Evolutionary conservation across 2,329 filamentous ascomycete genomes (phyloP).

Genomic region (Fusarium napiforme): DNA sequence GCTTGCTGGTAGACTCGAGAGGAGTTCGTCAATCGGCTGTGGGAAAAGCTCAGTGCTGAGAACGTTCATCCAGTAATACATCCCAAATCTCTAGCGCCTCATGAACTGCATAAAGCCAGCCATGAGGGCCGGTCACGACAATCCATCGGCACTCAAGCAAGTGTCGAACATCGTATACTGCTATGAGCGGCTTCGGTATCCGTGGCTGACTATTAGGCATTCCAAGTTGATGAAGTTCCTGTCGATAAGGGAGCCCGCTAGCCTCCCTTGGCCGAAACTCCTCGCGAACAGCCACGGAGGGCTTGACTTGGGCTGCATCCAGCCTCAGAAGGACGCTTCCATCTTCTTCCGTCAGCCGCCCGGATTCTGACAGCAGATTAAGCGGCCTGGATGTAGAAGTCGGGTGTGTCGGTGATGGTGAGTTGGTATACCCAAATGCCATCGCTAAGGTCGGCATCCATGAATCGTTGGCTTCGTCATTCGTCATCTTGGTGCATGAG

Average conservation of each 20-base stretch:
- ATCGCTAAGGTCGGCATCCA: fast-evolving
- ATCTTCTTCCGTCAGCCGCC: not conserved
- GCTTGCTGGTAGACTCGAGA: not conserved
- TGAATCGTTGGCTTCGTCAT: fast-evolving
- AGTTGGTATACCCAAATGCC: fast-evolving
- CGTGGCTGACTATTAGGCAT: not conserved
- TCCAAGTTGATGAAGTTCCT: fast-evolving
- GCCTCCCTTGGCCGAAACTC: not conserved
- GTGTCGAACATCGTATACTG: not conserved
- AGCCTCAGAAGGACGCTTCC: not conserved
- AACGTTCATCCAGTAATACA: not conserved
- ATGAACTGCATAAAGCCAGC: not conserved
- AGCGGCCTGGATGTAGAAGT: not conserved
- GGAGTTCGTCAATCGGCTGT: fast-evolving
- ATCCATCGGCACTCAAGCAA: fast-evolving
- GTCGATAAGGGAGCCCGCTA: fast-evolving
- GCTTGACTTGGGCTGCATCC: not conserved
- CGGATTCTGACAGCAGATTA: not conserved
- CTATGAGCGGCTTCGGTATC: fast-evolving
- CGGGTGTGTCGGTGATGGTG: not conserved
- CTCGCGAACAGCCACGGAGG: not conserved
- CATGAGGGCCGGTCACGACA: not conserved
- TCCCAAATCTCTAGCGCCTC: fast-evolving
- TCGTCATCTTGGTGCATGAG: fast-evolving
- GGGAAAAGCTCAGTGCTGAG: not conserved